These are phyloP conservation scores for Albugo laibachii DNA, from an alignment of 352 stramenopile species.

Conservation along the genomic window DNA sequence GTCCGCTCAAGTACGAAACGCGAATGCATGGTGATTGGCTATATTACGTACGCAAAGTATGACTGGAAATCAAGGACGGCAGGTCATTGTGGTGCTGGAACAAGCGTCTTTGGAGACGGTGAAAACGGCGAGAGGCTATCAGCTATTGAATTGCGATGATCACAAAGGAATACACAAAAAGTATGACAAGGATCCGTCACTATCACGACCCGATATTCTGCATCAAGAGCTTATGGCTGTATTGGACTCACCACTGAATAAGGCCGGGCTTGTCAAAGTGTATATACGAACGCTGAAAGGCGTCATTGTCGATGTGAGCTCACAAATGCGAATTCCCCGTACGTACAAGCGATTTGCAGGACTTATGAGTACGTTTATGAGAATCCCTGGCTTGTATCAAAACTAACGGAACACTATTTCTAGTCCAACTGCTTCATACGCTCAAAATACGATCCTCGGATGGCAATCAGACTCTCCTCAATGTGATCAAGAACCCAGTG, in stretches of 20 bases:
- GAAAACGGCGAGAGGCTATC: conserved; percentile 97
- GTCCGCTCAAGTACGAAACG: no score
- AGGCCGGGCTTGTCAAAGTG: conserved; percentile 93
- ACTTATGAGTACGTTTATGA: conserved; percentile 76
- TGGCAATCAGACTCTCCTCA: conserved; percentile 92
- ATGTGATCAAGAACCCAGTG: conserved; percentile 99
- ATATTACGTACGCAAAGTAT: no score
- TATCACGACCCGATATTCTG: conserved; percentile 97
- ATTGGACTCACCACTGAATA: conserved; percentile 98
- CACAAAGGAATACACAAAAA: conserved; percentile 92
- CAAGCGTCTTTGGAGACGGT: conserved; percentile 97
- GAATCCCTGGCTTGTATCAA: background rate
- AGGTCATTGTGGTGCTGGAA: conserved; percentile 96
- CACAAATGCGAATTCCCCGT: conserved; percentile 93
- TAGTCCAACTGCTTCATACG: conserved; percentile 99
- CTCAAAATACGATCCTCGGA: conserved; percentile 99
- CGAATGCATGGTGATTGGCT: no score
- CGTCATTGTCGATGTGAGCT: conserved; percentile 97
- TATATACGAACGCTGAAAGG: conserved; percentile 96
- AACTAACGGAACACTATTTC: conserved; percentile 5
- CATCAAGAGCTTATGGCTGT: conserved; percentile 98
- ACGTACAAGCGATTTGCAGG: conserved; percentile 98
- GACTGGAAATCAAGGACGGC: conserved; percentile 24
- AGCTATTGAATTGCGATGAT: conserved; percentile 99
- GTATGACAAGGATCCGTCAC: conserved; percentile 90